Evolutionary conservation across 2,329 filamentous ascomycete species (phyloP).

Genomic region (Phaeomoniella chlamydospora): DNA sequence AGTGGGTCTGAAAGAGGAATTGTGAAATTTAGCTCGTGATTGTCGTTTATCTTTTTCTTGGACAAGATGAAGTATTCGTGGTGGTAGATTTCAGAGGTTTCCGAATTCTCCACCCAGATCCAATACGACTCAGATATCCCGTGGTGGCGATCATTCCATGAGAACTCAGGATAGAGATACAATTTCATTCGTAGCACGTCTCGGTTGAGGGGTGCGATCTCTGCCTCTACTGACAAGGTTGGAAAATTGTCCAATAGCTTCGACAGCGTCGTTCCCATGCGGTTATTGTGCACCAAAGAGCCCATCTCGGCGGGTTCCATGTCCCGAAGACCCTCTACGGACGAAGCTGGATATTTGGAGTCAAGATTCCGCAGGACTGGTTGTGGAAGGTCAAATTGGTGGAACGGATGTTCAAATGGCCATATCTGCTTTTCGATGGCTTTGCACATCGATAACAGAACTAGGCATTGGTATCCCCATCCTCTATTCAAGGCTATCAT

Average conservation of each 20-base stretch:
- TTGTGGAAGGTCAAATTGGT: slow-evolving; percentile 83
- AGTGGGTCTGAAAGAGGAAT: slow-evolving; percentile 89
- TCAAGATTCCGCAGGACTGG: slow-evolving; percentile 75
- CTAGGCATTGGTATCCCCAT: slow-evolving; percentile 91
- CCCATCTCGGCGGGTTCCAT: slow-evolving; percentile 92
- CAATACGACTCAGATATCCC: slow-evolving; percentile 94
- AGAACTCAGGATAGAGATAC: slow-evolving; percentile 74
- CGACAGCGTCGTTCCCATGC: slow-evolving; percentile 68
- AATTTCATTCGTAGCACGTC: slow-evolving; percentile 89
- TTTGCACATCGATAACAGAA: slow-evolving; percentile 82
- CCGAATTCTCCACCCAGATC: slow-evolving; percentile 98
- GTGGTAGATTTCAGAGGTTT: slow-evolving; percentile 94
- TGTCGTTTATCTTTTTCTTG: slow-evolving; percentile 77
- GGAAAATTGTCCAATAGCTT: slow-evolving; percentile 83
- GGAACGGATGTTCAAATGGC: slow-evolving; percentile 87
- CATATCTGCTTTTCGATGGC: slow-evolving; percentile 94
- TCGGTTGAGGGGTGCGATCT: slow-evolving; percentile 88
- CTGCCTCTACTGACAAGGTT: slow-evolving; percentile 75
- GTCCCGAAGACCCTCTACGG: slow-evolving; percentile 73
- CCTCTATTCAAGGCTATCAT: slow-evolving; percentile 92
- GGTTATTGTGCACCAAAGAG: slow-evolving; percentile 75
- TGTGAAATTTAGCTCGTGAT: slow-evolving; percentile 96
- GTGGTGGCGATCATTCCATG: slow-evolving; percentile 87
- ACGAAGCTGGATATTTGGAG: slow-evolving; percentile 55
- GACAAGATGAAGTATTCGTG: slow-evolving; percentile 94